phyloP scores from a whole-genome alignment of 2,329 filamentous ascomycete genomes.

The Esteya vermicola region DNA sequence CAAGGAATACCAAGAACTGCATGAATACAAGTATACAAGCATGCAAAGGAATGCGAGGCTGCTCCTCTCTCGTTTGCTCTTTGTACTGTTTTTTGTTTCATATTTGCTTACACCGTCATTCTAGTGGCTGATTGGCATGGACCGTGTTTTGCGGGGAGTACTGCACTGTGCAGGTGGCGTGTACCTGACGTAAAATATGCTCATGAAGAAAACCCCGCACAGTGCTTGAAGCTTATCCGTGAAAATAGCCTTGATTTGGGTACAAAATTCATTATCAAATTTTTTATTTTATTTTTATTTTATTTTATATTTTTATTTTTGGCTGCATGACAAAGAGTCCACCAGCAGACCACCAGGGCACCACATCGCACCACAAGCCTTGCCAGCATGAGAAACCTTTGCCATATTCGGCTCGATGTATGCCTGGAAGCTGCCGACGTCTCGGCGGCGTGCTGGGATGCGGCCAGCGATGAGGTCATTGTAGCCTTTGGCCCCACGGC shows the following conservation, averaged over 20 bases:
- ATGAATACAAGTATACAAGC: no score
- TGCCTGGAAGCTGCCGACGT: slow-evolving; percentile 48
- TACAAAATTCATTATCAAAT: no score
- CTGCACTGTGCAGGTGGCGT: neutral
- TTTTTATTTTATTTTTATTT: neutral
- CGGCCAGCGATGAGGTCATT: slow-evolving; percentile 60
- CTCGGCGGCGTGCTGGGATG: slow-evolving; percentile 76
- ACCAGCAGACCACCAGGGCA: neutral
- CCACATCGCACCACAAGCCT: neutral
- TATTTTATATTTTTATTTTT: neutral
- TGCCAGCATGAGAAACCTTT: slow-evolving; percentile 67
- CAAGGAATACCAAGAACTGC: no score
- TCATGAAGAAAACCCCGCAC: no score
- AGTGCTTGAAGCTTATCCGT: slow-evolving; percentile 3
- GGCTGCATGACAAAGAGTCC: no score
- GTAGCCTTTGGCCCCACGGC: slow-evolving; percentile 72
- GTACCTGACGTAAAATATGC: no score
- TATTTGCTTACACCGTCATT: no score
- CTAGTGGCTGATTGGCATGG: no score
- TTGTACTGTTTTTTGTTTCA: no score
- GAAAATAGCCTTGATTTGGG: no score
- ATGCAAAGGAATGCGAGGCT: no score
- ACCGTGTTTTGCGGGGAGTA: slow-evolving; percentile 1
- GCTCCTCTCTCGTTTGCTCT: no score
- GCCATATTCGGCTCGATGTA: slow-evolving; percentile 57